These are phyloP conservation scores for Cryphonectria japonica DNA, from an alignment of 2,329 filamentous ascomycete genomes.

Conservation along the genomic window DNA sequence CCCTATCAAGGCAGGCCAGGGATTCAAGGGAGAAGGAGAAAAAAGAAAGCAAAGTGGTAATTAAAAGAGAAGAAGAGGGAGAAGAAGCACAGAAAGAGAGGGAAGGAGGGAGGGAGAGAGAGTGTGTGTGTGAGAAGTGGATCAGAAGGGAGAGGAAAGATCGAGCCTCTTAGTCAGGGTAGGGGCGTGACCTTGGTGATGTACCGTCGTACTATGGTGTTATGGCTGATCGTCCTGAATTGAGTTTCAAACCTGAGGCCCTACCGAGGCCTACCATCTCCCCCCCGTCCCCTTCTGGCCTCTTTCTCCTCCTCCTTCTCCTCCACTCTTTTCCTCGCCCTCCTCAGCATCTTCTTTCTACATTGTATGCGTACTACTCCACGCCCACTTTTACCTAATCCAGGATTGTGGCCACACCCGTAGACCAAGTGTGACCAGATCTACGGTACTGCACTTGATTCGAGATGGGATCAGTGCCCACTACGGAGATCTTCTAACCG, in stretches of 20 bases:
- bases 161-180: background rate
- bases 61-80: background rate
- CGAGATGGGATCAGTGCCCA: background rate
- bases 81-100: background rate
- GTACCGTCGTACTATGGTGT: background rate
- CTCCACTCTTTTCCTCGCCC: background rate
- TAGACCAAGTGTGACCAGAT: background rate
- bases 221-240: slow-evolving; percentile 23
- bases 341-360: background rate
- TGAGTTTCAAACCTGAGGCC: slow-evolving; percentile 25
- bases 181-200: background rate
- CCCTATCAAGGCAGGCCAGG: background rate
- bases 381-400: background rate
- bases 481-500: slow-evolving; percentile 1
- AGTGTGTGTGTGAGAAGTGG: background rate
- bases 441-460: background rate
- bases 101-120: background rate
- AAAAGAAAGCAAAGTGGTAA: background rate
- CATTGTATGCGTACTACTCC: background rate
- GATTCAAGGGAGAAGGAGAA: too few species aligned
- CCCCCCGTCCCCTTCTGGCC: background rate
- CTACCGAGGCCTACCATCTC: background rate
- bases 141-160: background rate
- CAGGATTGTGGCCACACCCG: background rate
- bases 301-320: background rate